A percentile compares a stretch with the other conserved stretches of the same genome.
Evolutionary conservation across 2,329 filamentous ascomycete genomes (phyloP).

Genomic region (Macrophomina tecta): DNA sequence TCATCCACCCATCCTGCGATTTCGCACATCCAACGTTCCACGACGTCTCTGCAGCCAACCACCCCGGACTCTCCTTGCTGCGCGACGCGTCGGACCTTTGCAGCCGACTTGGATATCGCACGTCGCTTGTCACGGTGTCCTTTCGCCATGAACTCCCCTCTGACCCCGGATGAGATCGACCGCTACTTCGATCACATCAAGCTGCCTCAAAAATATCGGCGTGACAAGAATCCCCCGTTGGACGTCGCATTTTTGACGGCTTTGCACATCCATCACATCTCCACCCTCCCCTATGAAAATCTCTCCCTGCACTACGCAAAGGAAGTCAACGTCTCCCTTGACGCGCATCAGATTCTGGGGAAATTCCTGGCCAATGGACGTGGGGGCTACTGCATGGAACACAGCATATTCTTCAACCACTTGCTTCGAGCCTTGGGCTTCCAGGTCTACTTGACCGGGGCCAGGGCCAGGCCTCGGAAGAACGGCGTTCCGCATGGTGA

Average conservation of each 20-base stretch:
- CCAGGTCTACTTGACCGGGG: conserved; percentile 62
- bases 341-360: conserved; percentile 55
- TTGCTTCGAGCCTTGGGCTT: conserved; percentile 61
- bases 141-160: background rate
- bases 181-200: conserved; percentile 43
- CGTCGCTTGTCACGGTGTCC: background rate
- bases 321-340: conserved; percentile 44
- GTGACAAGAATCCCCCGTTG: conserved; percentile 27
- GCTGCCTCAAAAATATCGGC: conserved; percentile 36
- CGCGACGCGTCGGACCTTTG: background rate
- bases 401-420: conserved; percentile 61
- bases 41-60: background rate
- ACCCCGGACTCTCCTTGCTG: background rate
- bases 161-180: conserved; percentile 37
- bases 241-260: conserved; percentile 30
- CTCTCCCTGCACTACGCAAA: conserved; percentile 59
- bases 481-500: conserved; percentile 44
- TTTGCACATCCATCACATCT: conserved; percentile 47
- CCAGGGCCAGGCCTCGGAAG: conserved; percentile 44
- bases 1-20: background rate
- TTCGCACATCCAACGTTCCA: background rate
- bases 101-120: background rate
- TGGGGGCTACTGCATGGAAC: conserved; percentile 69
- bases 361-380: conserved; percentile 56
- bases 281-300: conserved; percentile 63